These are phyloP conservation scores for Candida boleticola DNA, from an alignment of 805 yeast genomes.

Conservation along the genomic window DNA sequence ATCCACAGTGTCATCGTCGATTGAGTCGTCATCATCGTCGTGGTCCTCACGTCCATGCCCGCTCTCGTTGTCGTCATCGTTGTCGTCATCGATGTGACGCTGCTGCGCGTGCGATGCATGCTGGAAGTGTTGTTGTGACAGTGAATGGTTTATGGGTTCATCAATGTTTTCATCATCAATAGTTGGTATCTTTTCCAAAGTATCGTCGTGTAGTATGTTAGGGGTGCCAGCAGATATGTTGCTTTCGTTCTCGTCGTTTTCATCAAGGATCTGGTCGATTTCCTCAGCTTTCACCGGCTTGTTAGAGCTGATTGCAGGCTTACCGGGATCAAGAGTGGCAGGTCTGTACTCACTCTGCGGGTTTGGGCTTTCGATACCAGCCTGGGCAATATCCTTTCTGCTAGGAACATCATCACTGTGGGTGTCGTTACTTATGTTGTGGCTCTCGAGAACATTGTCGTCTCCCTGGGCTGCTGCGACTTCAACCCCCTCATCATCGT, in stretches of 20 bases:
- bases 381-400: too few species aligned
- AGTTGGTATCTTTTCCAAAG: constrained; percentile 29
- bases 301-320: constrained; percentile 25
- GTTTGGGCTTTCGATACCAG: neutral
- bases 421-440: neutral
- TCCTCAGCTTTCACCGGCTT: constrained; percentile 10
- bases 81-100: too few species aligned
- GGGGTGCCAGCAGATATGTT: constrained; percentile 11
- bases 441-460: neutral
- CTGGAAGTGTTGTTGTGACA: too few species aligned
- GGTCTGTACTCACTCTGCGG: constrained; percentile 14
- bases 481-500: constrained; percentile 1
- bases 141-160: constrained; percentile 15
- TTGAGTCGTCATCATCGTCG: neutral
- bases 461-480: neutral
- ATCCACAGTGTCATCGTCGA: constrained; percentile 3
- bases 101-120: too few species aligned
- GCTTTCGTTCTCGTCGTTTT: constrained; percentile 8
- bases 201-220: constrained; percentile 18
- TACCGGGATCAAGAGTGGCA: constrained; percentile 49
- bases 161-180: constrained; percentile 34
- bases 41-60: neutral
- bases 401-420: neutral
- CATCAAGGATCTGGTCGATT: constrained; percentile 17
- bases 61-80: neutral